Conservation (phyloP, 495 filamentous ascomycete species). For the Aspergillus asperescens region DNA sequence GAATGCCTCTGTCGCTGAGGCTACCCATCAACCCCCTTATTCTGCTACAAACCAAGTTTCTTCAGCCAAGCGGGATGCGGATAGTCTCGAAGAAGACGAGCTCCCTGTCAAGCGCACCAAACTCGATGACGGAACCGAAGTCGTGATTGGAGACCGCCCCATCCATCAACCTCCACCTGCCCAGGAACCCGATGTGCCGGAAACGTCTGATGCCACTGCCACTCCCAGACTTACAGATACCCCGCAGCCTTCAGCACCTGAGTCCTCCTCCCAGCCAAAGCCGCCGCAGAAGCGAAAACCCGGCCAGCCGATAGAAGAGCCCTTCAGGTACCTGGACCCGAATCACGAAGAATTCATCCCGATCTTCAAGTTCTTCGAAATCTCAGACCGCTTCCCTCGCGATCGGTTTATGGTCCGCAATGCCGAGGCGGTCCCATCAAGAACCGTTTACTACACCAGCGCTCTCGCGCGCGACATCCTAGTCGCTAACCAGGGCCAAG, state of each 20-base stretch:
- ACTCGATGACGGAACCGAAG: constrained; percentile 43
- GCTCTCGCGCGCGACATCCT: constrained; percentile 80
- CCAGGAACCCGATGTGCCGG: constrained; percentile 34
- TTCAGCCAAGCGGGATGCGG: constrained; percentile 36
- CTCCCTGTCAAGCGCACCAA: constrained; percentile 45
- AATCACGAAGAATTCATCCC: constrained; percentile 66
- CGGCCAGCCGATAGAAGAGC: constrained; percentile 66
- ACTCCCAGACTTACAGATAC: constrained; percentile 16
- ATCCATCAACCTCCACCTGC: constrained; percentile 45
- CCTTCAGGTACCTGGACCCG: constrained; percentile 78
- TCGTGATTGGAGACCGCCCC: constrained; percentile 44
- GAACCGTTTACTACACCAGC: constrained; percentile 93
- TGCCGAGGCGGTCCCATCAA: constrained; percentile 69
- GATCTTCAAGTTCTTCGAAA: constrained; percentile 75
- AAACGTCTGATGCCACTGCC: constrained; percentile 30
- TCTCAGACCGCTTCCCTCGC: constrained; percentile 75
- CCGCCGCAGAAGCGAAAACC: constrained; percentile 41
- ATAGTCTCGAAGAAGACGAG: constrained; percentile 40
- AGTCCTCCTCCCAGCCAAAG: constrained; percentile 18
- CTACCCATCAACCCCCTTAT: constrained; percentile 37
- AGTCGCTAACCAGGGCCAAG: constrained; percentile 72
- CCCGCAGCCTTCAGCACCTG: constrained; percentile 10
- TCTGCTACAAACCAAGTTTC: constrained; percentile 30
- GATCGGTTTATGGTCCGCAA: constrained; percentile 96
- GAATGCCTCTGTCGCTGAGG: constrained; percentile 41